Base-by-base conservation (phyloP, 306 rosid genomes). In the Citrullus mucosospermus region DNA sequence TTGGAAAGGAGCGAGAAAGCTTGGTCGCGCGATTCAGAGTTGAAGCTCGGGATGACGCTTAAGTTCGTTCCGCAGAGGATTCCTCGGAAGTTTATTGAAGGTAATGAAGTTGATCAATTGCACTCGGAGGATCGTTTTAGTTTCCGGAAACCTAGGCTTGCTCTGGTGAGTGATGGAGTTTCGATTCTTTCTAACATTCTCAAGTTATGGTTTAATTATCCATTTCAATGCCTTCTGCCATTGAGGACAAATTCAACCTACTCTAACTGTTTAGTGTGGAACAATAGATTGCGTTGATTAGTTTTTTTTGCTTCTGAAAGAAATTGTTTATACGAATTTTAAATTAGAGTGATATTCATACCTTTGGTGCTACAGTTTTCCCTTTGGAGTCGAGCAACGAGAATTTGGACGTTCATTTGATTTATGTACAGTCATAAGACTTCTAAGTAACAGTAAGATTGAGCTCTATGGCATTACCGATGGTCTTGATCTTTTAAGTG, bases 131-230 rank as follows among this genome's bases (percentile, higher is more conserved):
- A 90, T 0, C 81, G 88, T 80, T 50, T 85, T 50, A 96, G 89
- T 80, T 85, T 87, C 70, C 90, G 98, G 72, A 78, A 87, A 10
- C 96, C 99, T 4, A 85, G 93, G 81, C 78, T 96, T 74, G 99
- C 97, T 85, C 85, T 96, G 43, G 99, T 96, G 80, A 91, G 99
- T 89, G 6, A 81, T 75, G 16, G 38, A 48, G 16, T 6, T 78
- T 32, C 18, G 62, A 74, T 53, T 32, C 78, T 54, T 73, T 74
- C 78, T 53, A 78, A 78, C 65, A 62, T 16, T 61, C 76, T 65
- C 43, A 34, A 70, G 76, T 48, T 17, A 48, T 77, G n/a, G 1
- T 12, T 20, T 68, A n/a, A 72, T 15, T 8, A 25, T 25, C n/a
- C 22, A 28, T 72, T 72, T 70, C n/a, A 11, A 69, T 44, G 56